Base-by-base conservation (phyloP, 2,329 filamentous ascomycete genomes). In the Aspergillus tanneri region DNA sequence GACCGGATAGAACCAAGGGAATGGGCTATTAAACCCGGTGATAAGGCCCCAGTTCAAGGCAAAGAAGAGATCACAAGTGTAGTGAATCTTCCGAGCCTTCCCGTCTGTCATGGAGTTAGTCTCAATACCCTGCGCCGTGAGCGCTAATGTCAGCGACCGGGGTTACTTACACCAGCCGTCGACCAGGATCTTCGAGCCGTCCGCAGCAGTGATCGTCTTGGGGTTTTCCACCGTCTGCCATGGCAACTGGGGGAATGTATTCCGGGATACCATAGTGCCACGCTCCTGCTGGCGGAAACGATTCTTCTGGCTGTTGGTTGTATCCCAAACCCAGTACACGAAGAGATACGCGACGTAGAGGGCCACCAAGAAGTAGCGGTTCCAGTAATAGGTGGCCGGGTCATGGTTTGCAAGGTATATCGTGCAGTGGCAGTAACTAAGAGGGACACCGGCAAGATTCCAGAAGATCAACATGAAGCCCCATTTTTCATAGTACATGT, bases 391-490 rank as follows among this genome's bases (percentile, higher is more conserved):
- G 49, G 83, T 82, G 27, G 82, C 78, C 0, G 91, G 87, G 62
- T 87, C 74, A 69, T 95, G 90, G 71, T 87, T 91, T 57, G 90
- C 90, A 42, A 96, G 80, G 73, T 88, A 96, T 61, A 96, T 83
- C 40, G 88, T 92, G 80, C 88, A 93, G 77, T 96, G 90, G 76
- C 90, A 95, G 79, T 96, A 96, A 46, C 85, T 90, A 43, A 96
- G 79, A 11, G 90, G 90, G 21, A 96, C 90, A 58, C 90, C 90
- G 38, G 90, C 90, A 67, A 96, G 77, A 72, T 96, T 96, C 90
- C 90, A 96, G 82, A 96, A 96, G 70, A 95, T 95, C 58, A 96
- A 82, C 90, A 96, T 96, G 77, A 96, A 96, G 43, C 90, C 90
- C 83, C 88, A 91, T 75, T 96, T 96, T 78, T 96, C 90, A 62